A percentile compares a stretch with the other conserved stretches of the same genome.
Conservation (phyloP, 352 stramenopile genomes). For the Hyaloperonospora brassicae region DNA sequence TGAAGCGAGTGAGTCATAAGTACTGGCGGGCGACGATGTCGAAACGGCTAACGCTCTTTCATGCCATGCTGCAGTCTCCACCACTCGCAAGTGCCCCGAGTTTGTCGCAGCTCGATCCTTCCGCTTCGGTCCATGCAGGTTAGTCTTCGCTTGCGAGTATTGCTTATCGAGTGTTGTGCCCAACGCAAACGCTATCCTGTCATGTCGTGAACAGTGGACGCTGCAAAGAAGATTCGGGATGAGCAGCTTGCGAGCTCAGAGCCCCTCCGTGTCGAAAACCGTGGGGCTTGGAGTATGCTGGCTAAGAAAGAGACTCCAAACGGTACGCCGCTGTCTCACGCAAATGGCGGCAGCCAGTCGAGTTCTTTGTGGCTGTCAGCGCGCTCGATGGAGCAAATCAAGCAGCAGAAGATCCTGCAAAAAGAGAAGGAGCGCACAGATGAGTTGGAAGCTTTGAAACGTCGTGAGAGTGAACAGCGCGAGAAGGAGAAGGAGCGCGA, state of each 20-base stretch:
- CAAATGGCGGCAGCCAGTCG: constrained; percentile 56
- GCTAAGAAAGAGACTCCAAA: constrained; percentile 66
- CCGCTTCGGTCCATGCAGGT: constrained; percentile 37
- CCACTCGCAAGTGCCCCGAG: constrained; percentile 45
- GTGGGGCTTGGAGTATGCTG: constrained; percentile 76
- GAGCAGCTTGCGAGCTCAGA: constrained; percentile 46
- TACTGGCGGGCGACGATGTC: constrained; percentile 20
- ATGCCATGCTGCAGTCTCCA: constrained; percentile 40
- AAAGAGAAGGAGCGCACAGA: constrained; percentile 71
- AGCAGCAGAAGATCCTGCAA: constrained; percentile 81
- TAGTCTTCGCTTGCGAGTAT: constrained; percentile 15
- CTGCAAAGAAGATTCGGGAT: constrained; percentile 72
- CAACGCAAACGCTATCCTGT: constrained; percentile 11
- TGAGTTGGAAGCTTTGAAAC: constrained; percentile 58
- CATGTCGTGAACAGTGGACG: constrained; percentile 28
- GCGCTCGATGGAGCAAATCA: constrained; percentile 81
- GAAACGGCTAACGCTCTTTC: constrained; percentile 28
- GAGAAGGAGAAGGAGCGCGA: constrained; percentile 73
- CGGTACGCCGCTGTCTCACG: constrained; percentile 41
- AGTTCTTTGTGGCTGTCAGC: constrained; percentile 81
- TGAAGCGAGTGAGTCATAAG: constrained; percentile 34
- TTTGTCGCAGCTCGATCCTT: constrained; percentile 38
- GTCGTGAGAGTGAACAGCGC: constrained; percentile 51
- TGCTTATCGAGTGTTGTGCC: neutral
- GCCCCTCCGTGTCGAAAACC: constrained; percentile 75